Conservation (phyloP, 805 yeast species). For the Starmerella lactis-condensi region DNA sequence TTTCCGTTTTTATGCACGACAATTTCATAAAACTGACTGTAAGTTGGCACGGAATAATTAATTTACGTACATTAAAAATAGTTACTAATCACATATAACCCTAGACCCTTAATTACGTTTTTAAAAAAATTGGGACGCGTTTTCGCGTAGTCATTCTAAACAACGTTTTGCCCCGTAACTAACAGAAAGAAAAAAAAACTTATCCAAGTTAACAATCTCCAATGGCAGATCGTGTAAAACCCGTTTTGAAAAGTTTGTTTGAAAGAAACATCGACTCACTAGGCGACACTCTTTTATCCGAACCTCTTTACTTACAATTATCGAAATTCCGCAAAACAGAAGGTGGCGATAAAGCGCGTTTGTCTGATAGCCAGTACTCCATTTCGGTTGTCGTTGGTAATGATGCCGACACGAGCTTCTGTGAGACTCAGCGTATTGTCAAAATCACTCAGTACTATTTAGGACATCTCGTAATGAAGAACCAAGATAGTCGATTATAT, state of each 20-base stretch:
- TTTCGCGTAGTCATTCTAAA: too few species aligned
- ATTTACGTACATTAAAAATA: too few species aligned
- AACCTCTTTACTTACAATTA: conserved; percentile 9
- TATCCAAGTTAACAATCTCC: too few species aligned
- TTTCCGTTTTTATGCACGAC: too few species aligned
- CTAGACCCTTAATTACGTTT: background rate
- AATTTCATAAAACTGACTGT: too few species aligned
- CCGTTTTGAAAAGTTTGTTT: conserved; percentile 5
- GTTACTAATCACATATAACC: too few species aligned
- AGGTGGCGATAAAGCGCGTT: conserved; percentile 2
- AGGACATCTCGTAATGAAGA: background rate
- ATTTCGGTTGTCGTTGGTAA: conserved; percentile 3
- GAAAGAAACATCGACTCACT: conserved; percentile 1
- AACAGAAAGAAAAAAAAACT: too few species aligned
- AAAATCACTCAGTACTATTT: conserved; percentile 1
- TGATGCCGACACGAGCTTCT: conserved; percentile 1
- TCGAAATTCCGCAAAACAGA: conserved; percentile 4
- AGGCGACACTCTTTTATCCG: background rate
- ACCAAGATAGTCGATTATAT: background rate
- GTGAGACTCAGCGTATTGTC: conserved; percentile 5
- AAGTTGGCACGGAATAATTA: too few species aligned
- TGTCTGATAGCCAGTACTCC: conserved; percentile 6
- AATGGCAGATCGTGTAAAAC: conserved; percentile 8
- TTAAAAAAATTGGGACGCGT: too few species aligned
- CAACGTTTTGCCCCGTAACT: too few species aligned